phyloP scores from a whole-genome alignment of 495 filamentous ascomycete species.

The Penicillium crystallinum region DNA sequence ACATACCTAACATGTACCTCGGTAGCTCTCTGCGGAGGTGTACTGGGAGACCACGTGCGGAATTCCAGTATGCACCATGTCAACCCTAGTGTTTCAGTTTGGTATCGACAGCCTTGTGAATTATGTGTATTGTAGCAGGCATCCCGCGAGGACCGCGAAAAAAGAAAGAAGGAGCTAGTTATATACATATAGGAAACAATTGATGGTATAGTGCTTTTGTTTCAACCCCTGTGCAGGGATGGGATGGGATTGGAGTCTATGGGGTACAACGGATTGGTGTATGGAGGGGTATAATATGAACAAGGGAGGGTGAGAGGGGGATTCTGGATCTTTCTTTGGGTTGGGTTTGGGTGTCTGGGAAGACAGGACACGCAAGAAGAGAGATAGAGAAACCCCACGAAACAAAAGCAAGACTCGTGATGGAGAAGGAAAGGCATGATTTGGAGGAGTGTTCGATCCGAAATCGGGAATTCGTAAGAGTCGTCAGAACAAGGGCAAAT shows the following conservation, averaged over 20 bases:
- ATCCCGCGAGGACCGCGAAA: not conserved
- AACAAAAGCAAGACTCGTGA: constrained; percentile 13
- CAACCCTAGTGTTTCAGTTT: not conserved
- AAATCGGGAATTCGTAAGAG: constrained; percentile 29
- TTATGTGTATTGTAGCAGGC: no score
- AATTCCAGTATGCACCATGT: not conserved
- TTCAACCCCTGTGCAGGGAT: not conserved
- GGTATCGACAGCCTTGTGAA: no score
- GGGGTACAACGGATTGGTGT: constrained; percentile 8
- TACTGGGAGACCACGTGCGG: not conserved
- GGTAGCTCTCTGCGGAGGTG: not conserved
- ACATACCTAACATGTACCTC: not conserved
- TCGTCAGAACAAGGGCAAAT: constrained; percentile 20
- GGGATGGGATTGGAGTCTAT: constrained; percentile 12
- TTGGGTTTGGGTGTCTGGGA: constrained; percentile 1
- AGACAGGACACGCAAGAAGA: not conserved
- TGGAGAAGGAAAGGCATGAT: constrained; percentile 34
- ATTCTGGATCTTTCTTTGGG: not conserved
- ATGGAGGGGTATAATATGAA: constrained; percentile 11
- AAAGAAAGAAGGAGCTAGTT: not conserved
- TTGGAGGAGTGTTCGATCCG: constrained; percentile 33
- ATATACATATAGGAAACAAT: not conserved
- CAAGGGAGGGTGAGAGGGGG: constrained; percentile 7
- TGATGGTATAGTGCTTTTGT: not conserved
- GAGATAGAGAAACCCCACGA: constrained; percentile 5